Percentiles rank a stretch among this genome's conserved stretches.
Evolutionary conservation across 805 yeast species (phyloP).

Genomic region (Danielozyma ontarioensis): DNA sequence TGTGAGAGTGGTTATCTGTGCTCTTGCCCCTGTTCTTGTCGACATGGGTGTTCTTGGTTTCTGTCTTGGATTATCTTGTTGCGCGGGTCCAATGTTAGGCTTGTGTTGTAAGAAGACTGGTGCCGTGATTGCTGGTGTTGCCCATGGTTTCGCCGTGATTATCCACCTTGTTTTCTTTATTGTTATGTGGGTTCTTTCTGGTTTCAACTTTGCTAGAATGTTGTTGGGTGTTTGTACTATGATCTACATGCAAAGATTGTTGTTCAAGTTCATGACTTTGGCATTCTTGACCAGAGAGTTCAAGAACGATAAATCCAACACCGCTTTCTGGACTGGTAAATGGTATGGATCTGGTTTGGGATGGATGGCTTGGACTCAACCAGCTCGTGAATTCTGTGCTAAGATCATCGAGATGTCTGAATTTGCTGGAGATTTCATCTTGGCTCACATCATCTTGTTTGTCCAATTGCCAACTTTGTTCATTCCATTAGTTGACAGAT

Average conservation of each 20-base stretch:
- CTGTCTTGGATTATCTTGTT: constrained; percentile 82
- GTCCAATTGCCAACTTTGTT: constrained; percentile 81
- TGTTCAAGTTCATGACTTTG: constrained; percentile 80
- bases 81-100: constrained; percentile 94
- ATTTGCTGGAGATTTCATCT: constrained; percentile 92
- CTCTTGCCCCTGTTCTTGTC: constrained; percentile 87
- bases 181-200: constrained; percentile 95
- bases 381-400: constrained; percentile 90
- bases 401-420: constrained; percentile 91
- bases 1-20: constrained; percentile 69
- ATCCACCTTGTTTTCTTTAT: constrained; percentile 84
- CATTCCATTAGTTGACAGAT: constrained; percentile 87
- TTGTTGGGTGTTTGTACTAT: constrained; percentile 80
- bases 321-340: constrained; percentile 99
- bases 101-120: constrained; percentile 96
- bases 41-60: constrained; percentile 80
- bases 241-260: constrained; percentile 80
- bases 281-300: constrained; percentile 87
- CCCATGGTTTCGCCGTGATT: constrained; percentile 92
- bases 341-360: constrained; percentile 97
- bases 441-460: constrained; percentile 87
- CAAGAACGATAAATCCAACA: constrained; percentile 90
- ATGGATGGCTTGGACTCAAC: constrained; percentile 91
- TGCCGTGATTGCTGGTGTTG: constrained; percentile 90
- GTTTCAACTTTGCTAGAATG: constrained; percentile 83